Evolutionary conservation across 2,329 filamentous ascomycete species (phyloP).

Genomic region (Penicillium capsulatum): DNA sequence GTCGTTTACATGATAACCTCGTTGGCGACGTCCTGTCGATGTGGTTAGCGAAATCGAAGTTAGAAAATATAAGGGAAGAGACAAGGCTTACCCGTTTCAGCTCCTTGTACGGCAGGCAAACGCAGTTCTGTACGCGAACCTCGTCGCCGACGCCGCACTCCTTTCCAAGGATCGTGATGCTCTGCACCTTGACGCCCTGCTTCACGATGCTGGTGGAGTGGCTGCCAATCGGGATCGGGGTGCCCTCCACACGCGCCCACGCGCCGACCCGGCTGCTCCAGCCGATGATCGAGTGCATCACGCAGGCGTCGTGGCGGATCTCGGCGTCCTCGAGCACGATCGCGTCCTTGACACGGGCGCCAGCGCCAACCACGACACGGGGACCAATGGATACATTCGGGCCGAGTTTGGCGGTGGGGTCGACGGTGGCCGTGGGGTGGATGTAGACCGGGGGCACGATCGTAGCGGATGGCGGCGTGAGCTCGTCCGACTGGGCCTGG

Average conservation of each 20-base stretch:
- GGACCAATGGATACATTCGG: slow-evolving; percentile 96
- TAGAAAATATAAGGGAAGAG: background rate
- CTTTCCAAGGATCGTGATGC: slow-evolving; percentile 94
- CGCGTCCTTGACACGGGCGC: slow-evolving; percentile 88
- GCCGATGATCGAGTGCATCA: slow-evolving; percentile 93
- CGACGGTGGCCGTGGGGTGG: slow-evolving; percentile 83
- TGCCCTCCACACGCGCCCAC: slow-evolving; percentile 98
- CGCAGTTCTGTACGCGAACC: slow-evolving; percentile 93
- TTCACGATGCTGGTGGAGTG: slow-evolving; percentile 94
- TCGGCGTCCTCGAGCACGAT: slow-evolving; percentile 93
- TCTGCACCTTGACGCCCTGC: slow-evolving; percentile 97
- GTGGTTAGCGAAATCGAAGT: slow-evolving; percentile 2
- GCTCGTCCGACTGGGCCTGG: slow-evolving; percentile 75
- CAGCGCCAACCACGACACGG: slow-evolving; percentile 77
- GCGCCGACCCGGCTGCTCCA: slow-evolving; percentile 94
- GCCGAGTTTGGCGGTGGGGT: slow-evolving; percentile 92
- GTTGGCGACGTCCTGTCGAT: slow-evolving; percentile 38
- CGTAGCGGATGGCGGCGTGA: slow-evolving; percentile 76
- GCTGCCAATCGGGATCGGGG: slow-evolving; percentile 78
- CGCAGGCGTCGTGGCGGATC: slow-evolving; percentile 93
- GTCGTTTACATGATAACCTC: slow-evolving; percentile 79
- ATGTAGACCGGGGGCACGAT: slow-evolving; percentile 93
- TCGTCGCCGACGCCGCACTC: slow-evolving; percentile 93
- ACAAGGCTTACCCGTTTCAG: slow-evolving; percentile 77
- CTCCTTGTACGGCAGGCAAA: slow-evolving; percentile 97